Base-by-base conservation (phyloP, 805 yeast species). In the Blastobotrys peoriensis region DNA sequence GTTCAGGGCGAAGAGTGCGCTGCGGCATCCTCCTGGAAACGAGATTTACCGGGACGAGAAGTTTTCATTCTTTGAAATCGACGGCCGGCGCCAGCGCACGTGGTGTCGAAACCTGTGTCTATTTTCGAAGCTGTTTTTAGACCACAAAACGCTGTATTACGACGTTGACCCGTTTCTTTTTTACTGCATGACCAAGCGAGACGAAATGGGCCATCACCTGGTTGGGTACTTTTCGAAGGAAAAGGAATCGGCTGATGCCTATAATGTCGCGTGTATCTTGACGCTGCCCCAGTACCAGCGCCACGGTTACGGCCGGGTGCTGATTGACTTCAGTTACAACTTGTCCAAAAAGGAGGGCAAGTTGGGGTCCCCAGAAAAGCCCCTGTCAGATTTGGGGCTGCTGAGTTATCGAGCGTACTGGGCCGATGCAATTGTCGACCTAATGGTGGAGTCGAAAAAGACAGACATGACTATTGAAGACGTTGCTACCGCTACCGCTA, bases 101-200 rank as follows among this genome's bases (percentile, higher is more conserved):
- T 93, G 98, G 97, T 93, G 99, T 64, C 78, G 98, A 51, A 93
- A 93, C 62, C 71, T 93, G 46, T 93, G 98, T 71, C 69, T 93
- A 45, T 65, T 93, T n/a, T 81, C 88, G 0, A 93, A 93, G 62
- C 68, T 93, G 44, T 93, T 93, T 58, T 69, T 93, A 58, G 98
- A 93, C 67, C 98, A 93, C 70, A 93, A 93, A 62, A 88, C 98
- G 0, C 73, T 93, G 30, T 93, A 93, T 66, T 93, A 93, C 62
- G 99, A 93, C 62, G 99, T 93, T 39, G 99, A 93, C 63, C 99
- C 99, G 2, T 93, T 93, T 55, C 67, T 93, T 56, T 93, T 93
- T 61, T 93, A 93, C 62, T 85, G 96, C 58, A 93, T 93, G 98
- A 88, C 97, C 1, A 74, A 79, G 47, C 74, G 86, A 48, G 96